Evolutionary conservation across 441 rosid species (phyloP).

Genomic region (Mallotus japonicus): DNA sequence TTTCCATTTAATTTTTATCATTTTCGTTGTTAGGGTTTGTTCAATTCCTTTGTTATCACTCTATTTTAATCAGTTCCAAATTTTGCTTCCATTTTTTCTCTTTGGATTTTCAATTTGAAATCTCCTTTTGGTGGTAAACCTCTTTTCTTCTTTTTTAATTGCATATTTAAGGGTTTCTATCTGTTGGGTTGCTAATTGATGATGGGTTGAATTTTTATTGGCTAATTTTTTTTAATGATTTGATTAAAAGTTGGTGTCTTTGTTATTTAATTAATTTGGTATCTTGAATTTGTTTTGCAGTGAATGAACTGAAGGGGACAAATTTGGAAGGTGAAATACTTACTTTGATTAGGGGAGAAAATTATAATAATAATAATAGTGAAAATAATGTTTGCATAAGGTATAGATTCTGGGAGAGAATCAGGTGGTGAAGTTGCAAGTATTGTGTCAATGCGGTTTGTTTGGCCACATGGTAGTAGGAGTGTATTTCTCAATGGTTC

Average conservation of each 20-base stretch:
- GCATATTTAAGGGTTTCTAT: slow-evolving; percentile 15
- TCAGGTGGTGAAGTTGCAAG: slow-evolving; percentile 37
- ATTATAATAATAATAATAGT: not conserved
- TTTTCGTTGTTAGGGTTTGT: slow-evolving; percentile 8
- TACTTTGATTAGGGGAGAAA: not conserved
- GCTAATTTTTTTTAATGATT: not conserved
- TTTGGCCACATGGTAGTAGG: slow-evolving; percentile 40
- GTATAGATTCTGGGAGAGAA: slow-evolving; percentile 50
- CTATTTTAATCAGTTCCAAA: not conserved
- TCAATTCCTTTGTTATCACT: not conserved
- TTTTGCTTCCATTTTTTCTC: not conserved
- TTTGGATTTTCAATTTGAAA: not conserved
- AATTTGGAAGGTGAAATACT: not conserved
- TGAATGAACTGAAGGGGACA: slow-evolving; percentile 19
- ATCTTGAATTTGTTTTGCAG: slow-evolving; percentile 21
- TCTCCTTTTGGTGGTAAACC: slow-evolving; percentile 20
- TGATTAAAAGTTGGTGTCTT: not conserved
- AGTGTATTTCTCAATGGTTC: slow-evolving; percentile 41
- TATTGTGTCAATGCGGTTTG: slow-evolving; percentile 52
- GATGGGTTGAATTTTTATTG: not conserved
- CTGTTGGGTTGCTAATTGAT: not conserved
- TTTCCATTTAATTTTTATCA: not conserved
- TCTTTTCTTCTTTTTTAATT: not conserved
- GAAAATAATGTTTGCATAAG: slow-evolving; percentile 33
- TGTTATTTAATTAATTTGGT: not conserved